A percentile compares a stretch with the other conserved stretches of the same genome.
Conservation (phyloP, 164 flowering plant species). For the Echeveria elegans region DNA sequence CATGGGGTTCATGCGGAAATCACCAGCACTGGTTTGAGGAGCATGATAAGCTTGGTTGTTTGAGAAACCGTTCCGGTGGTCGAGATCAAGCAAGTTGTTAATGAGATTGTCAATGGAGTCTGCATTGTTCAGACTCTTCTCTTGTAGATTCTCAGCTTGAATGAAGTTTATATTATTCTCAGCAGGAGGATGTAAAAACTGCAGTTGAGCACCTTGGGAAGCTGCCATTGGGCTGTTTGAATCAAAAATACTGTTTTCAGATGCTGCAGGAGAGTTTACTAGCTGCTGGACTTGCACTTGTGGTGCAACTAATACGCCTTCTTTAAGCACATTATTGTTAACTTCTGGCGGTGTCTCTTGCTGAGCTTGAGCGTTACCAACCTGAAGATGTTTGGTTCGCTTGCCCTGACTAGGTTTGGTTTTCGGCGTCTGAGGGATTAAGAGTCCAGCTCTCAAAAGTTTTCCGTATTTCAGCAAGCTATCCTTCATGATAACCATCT, state of each 20-base stretch:
- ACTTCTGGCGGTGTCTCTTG: no score
- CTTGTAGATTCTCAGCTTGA: no score
- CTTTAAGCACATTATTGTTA: not conserved
- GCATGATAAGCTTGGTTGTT: not conserved
- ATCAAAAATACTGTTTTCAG: not conserved
- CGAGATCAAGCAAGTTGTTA: not conserved
- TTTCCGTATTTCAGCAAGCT: not conserved
- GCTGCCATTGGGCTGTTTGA: not conserved
- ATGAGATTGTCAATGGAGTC: not conserved
- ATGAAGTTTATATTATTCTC: not conserved
- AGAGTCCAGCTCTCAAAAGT: not conserved
- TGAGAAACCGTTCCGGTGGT: not conserved
- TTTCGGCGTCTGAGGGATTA: not conserved
- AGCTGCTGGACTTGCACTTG: no score
- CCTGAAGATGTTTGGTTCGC: not conserved
- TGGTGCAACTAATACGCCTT: not conserved
- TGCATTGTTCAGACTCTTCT: not conserved
- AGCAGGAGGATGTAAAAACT: not conserved
- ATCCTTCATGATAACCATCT: not conserved
- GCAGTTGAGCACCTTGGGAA: not conserved
- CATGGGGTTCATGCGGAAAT: no score
- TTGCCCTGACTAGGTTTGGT: not conserved
- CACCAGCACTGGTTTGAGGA: not conserved
- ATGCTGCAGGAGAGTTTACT: not conserved
- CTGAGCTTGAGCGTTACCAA: not conserved